Evolutionary conservation across 176 grass and related monocot genomes (phyloP).

Genomic region (Typha latifolia): DNA sequence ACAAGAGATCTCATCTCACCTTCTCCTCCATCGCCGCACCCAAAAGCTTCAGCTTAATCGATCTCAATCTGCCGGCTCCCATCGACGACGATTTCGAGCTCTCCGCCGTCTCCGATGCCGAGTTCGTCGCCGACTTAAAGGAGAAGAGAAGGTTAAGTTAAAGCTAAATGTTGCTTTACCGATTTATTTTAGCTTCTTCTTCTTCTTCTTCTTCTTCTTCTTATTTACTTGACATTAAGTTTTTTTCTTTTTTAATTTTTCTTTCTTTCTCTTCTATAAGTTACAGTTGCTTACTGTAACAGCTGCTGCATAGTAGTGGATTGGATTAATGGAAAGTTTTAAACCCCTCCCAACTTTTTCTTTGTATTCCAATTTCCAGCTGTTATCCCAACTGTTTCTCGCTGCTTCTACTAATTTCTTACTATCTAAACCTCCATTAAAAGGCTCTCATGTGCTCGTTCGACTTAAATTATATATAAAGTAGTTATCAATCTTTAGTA

Average conservation of each 20-base stretch:
- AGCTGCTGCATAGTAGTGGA: not conserved
- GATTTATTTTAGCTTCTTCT: not conserved
- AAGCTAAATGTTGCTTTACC: not conserved
- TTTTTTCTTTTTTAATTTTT: not conserved
- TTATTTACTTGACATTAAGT: not conserved
- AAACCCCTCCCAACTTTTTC: not conserved
- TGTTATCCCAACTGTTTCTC: not conserved
- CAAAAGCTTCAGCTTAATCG: constrained; percentile 39
- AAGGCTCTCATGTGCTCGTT: too few species aligned
- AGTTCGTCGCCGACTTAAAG: constrained; percentile 24
- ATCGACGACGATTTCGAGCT: constrained; percentile 77
- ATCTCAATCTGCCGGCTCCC: constrained; percentile 74
- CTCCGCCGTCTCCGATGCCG: constrained; percentile 71
- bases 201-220: not conserved
- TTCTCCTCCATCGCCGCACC: constrained; percentile 16
- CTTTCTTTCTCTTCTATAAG: not conserved
- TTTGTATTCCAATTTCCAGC: not conserved
- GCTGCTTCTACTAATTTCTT: too few species aligned
- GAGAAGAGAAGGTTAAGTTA: not conserved
- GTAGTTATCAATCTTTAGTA: too few species aligned
- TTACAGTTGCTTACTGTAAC: constrained; percentile 13
- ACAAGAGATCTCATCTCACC: constrained; percentile 50
- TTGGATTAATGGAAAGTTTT: not conserved
- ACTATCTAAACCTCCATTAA: too few species aligned
- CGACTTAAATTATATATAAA: too few species aligned